Evolutionary conservation across 2,329 filamentous ascomycete genomes (phyloP), one percentile per base, ranked within the genome.

Genomic region (Aspergillus candidus): DNA sequence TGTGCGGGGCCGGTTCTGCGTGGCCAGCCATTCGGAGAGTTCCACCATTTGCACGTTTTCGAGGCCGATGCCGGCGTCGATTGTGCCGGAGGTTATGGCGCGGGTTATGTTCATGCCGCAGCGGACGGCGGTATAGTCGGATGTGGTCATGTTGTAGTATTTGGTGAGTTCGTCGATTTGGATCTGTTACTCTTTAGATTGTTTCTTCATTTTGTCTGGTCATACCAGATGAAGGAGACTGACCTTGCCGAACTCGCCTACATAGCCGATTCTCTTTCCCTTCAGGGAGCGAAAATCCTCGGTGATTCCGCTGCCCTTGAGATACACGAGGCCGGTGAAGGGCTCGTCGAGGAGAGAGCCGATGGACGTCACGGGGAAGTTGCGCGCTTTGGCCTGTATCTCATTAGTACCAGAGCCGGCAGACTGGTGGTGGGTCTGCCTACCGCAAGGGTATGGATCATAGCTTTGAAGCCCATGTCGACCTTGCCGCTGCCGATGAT

Each of bases 11-110:
- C 83, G 81, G 53, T 74, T 75, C 61, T 86, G 82, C 0, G 61
- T 50, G 0, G 73, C 74, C 14, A 88, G 80, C 84, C 84, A 88
- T 60, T 87, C 83, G 63, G 85, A 84, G 2, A 89, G 75, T 67
- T 88, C 85, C 35, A 88, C 85, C 84, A 88, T 88, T 66, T 89
- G 85, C 6, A 88, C 84, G 59, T 89, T 89, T 66, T 88, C 85
- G 4, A 89, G 78, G 13, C 85, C 85, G 58, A 87, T 80, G 31
- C 85, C 85, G 13, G 85, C 85, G 60, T 88, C 82, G 53, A 88
- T 86, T 32, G 76, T 75, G 53, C 84, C 83, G 46, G 77, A 73
- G 64, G 84, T 86, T 66, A 88, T 86, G 55, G 84, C 84, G 63
- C 84, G 83, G 63, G 80, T 82, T 38, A 89, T 83, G 64, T 89